Conservation (phyloP, 495 filamentous ascomycete genomes). For the Darksidea phi region DNA sequence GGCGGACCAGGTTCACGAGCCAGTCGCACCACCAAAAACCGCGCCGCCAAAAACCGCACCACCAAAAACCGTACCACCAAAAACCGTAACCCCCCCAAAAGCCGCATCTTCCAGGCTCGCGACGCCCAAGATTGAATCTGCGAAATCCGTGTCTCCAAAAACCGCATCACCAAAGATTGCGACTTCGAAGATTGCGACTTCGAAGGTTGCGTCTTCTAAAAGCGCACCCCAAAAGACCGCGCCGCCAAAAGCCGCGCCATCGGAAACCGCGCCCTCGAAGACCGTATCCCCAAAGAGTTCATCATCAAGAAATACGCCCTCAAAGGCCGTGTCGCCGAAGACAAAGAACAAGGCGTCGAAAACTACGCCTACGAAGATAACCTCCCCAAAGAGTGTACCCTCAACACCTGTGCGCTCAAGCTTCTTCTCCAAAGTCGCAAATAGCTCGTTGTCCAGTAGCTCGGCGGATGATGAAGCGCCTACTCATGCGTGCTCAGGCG, state of each 20-base stretch:
- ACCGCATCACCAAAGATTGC: too few relatives aligned
- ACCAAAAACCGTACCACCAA: background rate
- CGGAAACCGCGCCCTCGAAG: background rate
- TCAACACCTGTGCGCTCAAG: conserved; percentile 10
- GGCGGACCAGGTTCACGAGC: background rate
- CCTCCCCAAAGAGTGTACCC: conserved; percentile 8
- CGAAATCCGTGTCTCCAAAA: too few relatives aligned
- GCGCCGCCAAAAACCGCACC: conserved; percentile 8
- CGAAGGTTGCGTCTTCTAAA: background rate
- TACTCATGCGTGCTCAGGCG: background rate
- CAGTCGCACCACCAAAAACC: conserved; percentile 1
- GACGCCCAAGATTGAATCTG: too few relatives aligned
- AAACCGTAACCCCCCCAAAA: too few relatives aligned
- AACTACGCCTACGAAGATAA: background rate
- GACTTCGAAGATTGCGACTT: background rate
- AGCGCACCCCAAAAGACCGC: background rate
- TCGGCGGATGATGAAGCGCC: too few relatives aligned
- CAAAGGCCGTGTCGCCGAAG: too few relatives aligned
- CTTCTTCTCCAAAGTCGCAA: background rate
- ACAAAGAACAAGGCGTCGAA: background rate
- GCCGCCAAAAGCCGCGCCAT: background rate
- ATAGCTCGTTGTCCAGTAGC: too few relatives aligned
- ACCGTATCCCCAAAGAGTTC: background rate
- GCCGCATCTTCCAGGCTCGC: too few relatives aligned
- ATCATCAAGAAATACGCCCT: background rate